Evolutionary conservation across 169 alveolate species (phyloP), one percentile per base, ranked within the genome.

Genomic region (Cyclospora cayetanensis): DNA sequence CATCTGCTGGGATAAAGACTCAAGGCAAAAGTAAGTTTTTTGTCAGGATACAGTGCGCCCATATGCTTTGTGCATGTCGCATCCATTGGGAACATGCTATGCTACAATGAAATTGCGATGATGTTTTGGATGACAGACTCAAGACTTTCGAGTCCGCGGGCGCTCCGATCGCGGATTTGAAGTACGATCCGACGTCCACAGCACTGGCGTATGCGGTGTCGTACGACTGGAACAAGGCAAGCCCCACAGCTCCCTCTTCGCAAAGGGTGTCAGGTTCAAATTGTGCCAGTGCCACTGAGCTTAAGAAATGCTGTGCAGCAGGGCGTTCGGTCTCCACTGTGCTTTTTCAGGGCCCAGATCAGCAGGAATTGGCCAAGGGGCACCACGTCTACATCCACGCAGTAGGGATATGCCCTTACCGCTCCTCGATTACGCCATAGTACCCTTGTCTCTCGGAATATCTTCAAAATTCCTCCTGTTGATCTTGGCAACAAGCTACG

Each of bases 211-310:
- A 91, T 50, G 94, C 94, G 9, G 91, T 83, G 18, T 80, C 92
- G 18, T 91, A 91, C 87, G 94, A 91, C 46, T 91, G 94, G 94
- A 46, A 60, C 55, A 91, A 91, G 94, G 94, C 55, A 65, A 29
- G 85, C 5, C 46, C 27, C 65, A 5, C 34, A 25, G 20, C 25
- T 60, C 12, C n/a, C n/a, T 60, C 27, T 46, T 1, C 60, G 25
- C 11, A 15, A 15, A 46, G 11, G 35, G 74, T 60, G 74, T 60
- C 12, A 11, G 74, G 9, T 11, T 50, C 25, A 11, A 50, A 11
- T 9, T 50, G 18, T 50, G 18, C 18, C 9, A 9, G 60, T 50
- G 60, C 25, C 25, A 11, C 60, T 50, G 60, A 50, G 18, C 9
- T 11, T 50, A n/a, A n/a, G n/a, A n/a, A n/a, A 46, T 46, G 55